phyloP scores from a whole-genome alignment of 2,329 filamentous ascomycete genomes.

The Aspergillus fumigatus region DNA sequence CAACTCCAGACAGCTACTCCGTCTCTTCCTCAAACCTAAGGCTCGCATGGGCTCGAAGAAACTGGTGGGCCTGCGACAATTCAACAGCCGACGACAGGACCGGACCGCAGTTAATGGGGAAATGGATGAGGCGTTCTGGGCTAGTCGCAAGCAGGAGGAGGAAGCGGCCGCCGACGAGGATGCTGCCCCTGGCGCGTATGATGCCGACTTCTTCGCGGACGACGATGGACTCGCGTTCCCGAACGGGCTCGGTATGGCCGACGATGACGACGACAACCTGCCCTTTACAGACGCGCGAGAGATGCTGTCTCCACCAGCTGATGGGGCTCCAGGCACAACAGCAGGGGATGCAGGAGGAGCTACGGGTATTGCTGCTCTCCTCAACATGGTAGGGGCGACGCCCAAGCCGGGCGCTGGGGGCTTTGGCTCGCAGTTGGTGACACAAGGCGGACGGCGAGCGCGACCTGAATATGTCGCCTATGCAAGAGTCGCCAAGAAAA shows the following conservation, averaged over 20 bases:
- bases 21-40: constrained; percentile 91
- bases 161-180: constrained; percentile 50
- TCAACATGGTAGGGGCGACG: constrained; percentile 37
- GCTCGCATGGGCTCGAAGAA: constrained; percentile 70
- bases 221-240: constrained; percentile 55
- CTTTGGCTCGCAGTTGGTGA: constrained; percentile 60
- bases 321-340: constrained; percentile 29
- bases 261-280: constrained; percentile 45
- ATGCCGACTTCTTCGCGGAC: constrained; percentile 90
- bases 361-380: constrained; percentile 35
- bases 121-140: constrained; percentile 96
- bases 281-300: constrained; percentile 48
- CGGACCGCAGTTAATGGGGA: constrained; percentile 64
- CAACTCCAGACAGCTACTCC: constrained; percentile 84
- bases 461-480: constrained; percentile 64
- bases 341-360: constrained; percentile 30
- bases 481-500: constrained; percentile 62
- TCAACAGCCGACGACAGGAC: constrained; percentile 36
- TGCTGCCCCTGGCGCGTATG: constrained; percentile 71
- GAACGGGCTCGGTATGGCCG: constrained; percentile 41
- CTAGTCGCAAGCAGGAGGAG: constrained; percentile 56
- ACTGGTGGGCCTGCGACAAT: constrained; percentile 45
- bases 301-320: constrained; percentile 41
- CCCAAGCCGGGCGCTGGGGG: constrained; percentile 45
- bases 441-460: constrained; percentile 53